Evolutionary conservation across 2,329 filamentous ascomycete genomes (phyloP).

Genomic region (Pseudogymnoascus sp.): DNA sequence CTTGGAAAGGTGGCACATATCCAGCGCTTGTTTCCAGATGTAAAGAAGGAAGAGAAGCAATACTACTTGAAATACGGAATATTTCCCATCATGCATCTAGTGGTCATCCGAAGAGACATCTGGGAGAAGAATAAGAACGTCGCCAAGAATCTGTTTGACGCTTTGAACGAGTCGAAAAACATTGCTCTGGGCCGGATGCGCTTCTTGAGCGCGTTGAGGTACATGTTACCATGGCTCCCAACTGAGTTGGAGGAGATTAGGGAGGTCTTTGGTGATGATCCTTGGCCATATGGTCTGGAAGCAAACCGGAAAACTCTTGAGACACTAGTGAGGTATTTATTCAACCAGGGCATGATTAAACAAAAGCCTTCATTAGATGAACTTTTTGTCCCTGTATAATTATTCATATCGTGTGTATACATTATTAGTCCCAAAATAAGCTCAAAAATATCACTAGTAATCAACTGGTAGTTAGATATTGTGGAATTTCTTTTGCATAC

Average conservation of each 20-base stretch:
- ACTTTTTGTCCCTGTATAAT: conserved; percentile 18
- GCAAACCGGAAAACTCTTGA: conserved; percentile 28
- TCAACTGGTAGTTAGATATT: too few species aligned
- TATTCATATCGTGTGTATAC: too few species aligned
- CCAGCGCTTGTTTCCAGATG: conserved; percentile 29
- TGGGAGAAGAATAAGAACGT: conserved; percentile 25
- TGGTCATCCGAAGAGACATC: conserved; percentile 9
- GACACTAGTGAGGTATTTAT: conserved; percentile 23
- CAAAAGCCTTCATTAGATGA: conserved; percentile 25
- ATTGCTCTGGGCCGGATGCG: conserved; percentile 25
- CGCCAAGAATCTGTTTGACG: conserved; percentile 27
- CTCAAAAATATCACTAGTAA: too few species aligned
- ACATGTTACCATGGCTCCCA: conserved; percentile 31
- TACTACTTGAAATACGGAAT: conserved; percentile 25
- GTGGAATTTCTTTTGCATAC: too few species aligned
- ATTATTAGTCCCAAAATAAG: too few species aligned
- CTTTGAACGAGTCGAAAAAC: conserved; percentile 28
- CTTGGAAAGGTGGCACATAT: conserved; percentile 24
- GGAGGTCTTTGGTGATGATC: conserved; percentile 29
- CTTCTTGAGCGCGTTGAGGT: conserved; percentile 23
- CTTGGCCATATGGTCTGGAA: conserved; percentile 29
- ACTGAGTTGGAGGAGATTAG: conserved; percentile 28
- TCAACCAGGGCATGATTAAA: conserved; percentile 27
- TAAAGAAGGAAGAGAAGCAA: conserved; percentile 27
- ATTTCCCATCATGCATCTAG: conserved; percentile 15